Base-by-base conservation (phyloP, 176 grass and related monocot species). In the Juncus effusus region DNA sequence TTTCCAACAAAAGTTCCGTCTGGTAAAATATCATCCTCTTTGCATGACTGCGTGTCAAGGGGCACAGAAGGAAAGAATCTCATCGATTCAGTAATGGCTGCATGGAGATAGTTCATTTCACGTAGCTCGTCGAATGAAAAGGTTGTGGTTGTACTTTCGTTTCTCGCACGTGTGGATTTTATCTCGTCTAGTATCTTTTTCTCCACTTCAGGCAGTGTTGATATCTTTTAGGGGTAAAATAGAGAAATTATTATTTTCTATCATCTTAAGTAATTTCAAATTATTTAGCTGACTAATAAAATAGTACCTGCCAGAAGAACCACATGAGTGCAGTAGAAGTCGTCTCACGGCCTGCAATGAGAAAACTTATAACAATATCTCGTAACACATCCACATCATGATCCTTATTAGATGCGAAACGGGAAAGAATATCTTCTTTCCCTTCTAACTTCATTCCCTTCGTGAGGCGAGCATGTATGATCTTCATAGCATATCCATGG, bases 281-380 rank as follows among this genome's bases (percentile, higher is more conserved):
- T 9, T 36, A 58, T 15, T 8, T 13, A 19, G 51, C 36, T 41
- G 19, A 28, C 19, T 28, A 28, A 28, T 38, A 40, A 57, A 10
- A 54, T 28, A 6, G 3, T 70, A 83, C 59, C 60, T 77, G 40
- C 80, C 80, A 83, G 65, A 83, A 83, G 61, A 85, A 90, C 82
- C 84, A 87, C 10, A 69, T 72, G 41, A 87, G 65, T 14, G 65
- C 84, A 1, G 79, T 67, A 12, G 84, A 76, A 10, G 79, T 83
- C 2, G 65, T 83, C 11, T 87, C 84, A 6, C 79, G 76, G 1
- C 84, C 79, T 14, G 84, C 84, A 36, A 87, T 13, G 11, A 87
- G 40, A 63, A 87, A 79, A 65, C n/a, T 87, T 13, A 56, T 65
- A 3, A 87, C 61, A 7, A 61, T 45, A 42, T 87, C 79, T 2